Evolutionary conservation across 2,329 filamentous ascomycete species (phyloP), one percentile per base, ranked within the genome.

Genomic region (Phyllosticta paracitricarpa): DNA sequence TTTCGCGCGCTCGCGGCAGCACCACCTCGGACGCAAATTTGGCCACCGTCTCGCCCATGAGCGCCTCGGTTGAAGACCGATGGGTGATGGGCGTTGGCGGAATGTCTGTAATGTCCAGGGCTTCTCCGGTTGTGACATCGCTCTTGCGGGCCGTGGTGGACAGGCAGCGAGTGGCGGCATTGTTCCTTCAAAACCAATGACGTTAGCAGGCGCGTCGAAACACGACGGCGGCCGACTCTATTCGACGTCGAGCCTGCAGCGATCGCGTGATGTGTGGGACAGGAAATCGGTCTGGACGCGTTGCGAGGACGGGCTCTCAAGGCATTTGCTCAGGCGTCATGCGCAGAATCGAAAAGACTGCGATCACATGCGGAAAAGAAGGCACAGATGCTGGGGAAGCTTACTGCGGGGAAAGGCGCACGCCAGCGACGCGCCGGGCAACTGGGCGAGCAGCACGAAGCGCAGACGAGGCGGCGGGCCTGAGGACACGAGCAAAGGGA

Each of bases 21-120:
- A 99, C 88, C 30, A 91, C 84, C 61, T 97, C 91, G 71, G 84
- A 86, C 65, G 94, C 91, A 70, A 97, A 97, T 76, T 94, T 96
- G 68, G 85, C 85, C 4, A 99, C 93, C 1, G 89, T 83, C 62
- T 99, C 93, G 65, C 87, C 84, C 89, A 99, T 96, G 70, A 94
- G 84, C 14, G 83, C 71, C 78, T 99, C 94, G 63, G 89, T 87
- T 77, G 99, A 94, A 68, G 90, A 95, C 65, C 96, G 81, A 76
- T 96, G 91, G 53, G 89, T 89, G 77, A 99, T 96, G 58, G 94
- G 94, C 5, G 93, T 97, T 0, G 94, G 93, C 0, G 88, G 86
- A 66, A 97, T 82, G 56, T 89, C 86, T 64, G 86, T 82, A 69
- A 96, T 85, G 75, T 94, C 74, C 61, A 71, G 64, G 14, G 72